Conservation (phyloP, 1,284 basidiomycete genomes). For the Cryptococcus sp. region DNA sequence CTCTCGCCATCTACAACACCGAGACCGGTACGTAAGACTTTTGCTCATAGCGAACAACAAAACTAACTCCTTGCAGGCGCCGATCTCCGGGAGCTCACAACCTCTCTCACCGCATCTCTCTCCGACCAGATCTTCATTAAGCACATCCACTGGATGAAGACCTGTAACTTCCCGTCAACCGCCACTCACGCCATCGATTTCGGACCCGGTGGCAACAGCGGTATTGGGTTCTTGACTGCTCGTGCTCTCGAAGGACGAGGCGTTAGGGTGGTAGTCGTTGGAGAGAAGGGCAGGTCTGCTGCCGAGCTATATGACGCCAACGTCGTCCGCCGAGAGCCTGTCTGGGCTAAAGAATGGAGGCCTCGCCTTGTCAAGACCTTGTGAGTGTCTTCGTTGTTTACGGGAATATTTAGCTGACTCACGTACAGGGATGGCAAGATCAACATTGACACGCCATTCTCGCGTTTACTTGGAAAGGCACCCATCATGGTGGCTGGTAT, state of each 20-base stretch:
- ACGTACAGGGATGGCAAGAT: slow-evolving; percentile 75
- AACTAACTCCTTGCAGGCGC: slow-evolving; percentile 60
- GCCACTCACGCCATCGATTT: slow-evolving; percentile 96
- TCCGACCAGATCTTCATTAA: slow-evolving; percentile 91
- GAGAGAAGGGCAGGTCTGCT: slow-evolving; percentile 80
- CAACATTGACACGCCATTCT: slow-evolving; percentile 93
- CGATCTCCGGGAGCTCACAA: slow-evolving; percentile 68
- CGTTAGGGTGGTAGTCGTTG: slow-evolving; percentile 80
- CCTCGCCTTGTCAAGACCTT: slow-evolving; percentile 85
- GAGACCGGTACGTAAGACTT: slow-evolving; percentile 68
- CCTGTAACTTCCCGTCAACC: slow-evolving; percentile 80
- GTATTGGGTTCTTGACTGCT: slow-evolving; percentile 87
- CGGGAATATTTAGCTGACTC: slow-evolving; percentile 7
- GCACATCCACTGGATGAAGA: slow-evolving; percentile 90
- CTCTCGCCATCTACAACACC: slow-evolving; percentile 86
- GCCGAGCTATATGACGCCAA: slow-evolving; percentile 77
- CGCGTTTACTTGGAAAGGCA: slow-evolving; percentile 89
- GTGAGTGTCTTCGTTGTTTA: slow-evolving; percentile 54
- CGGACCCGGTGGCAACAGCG: slow-evolving; percentile 89
- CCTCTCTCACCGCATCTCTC: slow-evolving; percentile 75
- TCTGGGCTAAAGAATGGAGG: slow-evolving; percentile 87
- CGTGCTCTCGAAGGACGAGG: slow-evolving; percentile 92
- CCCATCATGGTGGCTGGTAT: slow-evolving; percentile 99
- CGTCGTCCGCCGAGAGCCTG: slow-evolving; percentile 72
- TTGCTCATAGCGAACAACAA: slow-evolving; percentile 22